Conservation (phyloP, 2,329 filamentous ascomycete genomes). For the Whalleya microplaca region DNA sequence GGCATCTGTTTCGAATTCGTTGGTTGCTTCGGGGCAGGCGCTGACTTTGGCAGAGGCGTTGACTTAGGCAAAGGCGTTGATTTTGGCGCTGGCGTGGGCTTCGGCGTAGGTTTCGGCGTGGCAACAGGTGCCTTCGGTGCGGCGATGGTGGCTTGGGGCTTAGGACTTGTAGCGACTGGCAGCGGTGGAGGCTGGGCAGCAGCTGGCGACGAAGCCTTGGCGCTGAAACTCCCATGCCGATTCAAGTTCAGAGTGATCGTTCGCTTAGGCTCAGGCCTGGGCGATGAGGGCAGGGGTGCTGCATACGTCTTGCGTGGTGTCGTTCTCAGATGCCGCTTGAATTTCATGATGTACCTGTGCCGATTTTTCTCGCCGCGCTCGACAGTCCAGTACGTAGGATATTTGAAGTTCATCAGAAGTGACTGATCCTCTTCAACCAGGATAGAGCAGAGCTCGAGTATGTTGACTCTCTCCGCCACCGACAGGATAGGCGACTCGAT, state of each 20-base stretch:
- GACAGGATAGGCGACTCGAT: slow-evolving; percentile 52
- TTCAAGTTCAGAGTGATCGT: slow-evolving; percentile 40
- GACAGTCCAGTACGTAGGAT: slow-evolving; percentile 51
- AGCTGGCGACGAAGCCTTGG: slow-evolving; percentile 22
- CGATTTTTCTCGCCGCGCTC: slow-evolving; percentile 32
- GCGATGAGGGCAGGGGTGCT: slow-evolving; percentile 20
- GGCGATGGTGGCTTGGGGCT: slow-evolving; percentile 10
- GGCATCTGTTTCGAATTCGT: not conserved
- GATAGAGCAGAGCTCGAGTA: slow-evolving; percentile 55
- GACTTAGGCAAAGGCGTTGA: slow-evolving; percentile 11
- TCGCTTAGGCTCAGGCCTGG: slow-evolving; percentile 34
- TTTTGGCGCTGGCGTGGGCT: too few relatives aligned
- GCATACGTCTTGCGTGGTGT: slow-evolving; percentile 33
- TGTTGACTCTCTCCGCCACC: slow-evolving; percentile 51
- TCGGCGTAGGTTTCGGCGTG: slow-evolving; percentile 2
- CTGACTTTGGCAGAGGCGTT: slow-evolving; percentile 1
- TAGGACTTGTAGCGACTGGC: not conserved
- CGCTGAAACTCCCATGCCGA: slow-evolving; percentile 29
- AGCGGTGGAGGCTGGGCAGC: slow-evolving; percentile 9
- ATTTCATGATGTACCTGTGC: slow-evolving; percentile 29
- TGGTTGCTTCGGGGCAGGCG: not conserved
- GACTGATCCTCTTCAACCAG: slow-evolving; percentile 54
- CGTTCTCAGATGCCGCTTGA: slow-evolving; percentile 32
- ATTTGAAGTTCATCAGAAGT: slow-evolving; percentile 50
- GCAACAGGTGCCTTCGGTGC: slow-evolving; percentile 7